These are phyloP conservation scores for Camelina hispida DNA, from an alignment of 345 rosid genomes.

Conservation along the genomic window DNA sequence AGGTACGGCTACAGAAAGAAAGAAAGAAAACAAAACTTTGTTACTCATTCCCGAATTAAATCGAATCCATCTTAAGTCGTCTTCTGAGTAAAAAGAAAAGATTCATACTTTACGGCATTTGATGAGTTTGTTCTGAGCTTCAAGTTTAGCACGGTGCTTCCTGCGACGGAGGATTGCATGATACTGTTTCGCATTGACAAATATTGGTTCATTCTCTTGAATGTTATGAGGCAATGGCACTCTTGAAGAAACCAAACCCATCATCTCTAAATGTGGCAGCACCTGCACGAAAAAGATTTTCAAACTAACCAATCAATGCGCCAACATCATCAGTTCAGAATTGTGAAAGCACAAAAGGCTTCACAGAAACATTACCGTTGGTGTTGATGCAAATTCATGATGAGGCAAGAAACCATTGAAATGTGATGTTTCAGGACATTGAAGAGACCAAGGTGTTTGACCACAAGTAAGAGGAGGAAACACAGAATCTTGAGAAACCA, in stretches of 20 bases:
- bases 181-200: constrained; percentile 86
- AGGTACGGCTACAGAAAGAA: constrained; percentile 75
- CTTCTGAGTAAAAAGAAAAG: neutral
- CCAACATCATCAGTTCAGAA: neutral
- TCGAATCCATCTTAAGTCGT: neutral
- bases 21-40: constrained; percentile 3
- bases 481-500: constrained; percentile 56
- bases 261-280: constrained; percentile 55
- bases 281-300: constrained; percentile 36
- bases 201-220: constrained; percentile 65
- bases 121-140: constrained; percentile 75
- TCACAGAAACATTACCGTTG: constrained; percentile 48
- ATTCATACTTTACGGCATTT: constrained; percentile 68
- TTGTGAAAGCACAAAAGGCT: constrained; percentile 2
- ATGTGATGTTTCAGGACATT: constrained; percentile 55
- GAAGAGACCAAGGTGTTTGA: constrained; percentile 47
- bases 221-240: constrained; percentile 69
- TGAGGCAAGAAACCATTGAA: constrained; percentile 53
- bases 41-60: constrained; percentile 3
- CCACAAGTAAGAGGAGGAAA: constrained; percentile 51
- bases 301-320: neutral
- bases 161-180: constrained; percentile 84
- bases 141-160: constrained; percentile 79
- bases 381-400: constrained; percentile 54
- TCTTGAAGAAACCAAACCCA: constrained; percentile 57